phyloP scores from a whole-genome alignment of 495 filamentous ascomycete genomes.

The Opeltia flavorubescens region DNA sequence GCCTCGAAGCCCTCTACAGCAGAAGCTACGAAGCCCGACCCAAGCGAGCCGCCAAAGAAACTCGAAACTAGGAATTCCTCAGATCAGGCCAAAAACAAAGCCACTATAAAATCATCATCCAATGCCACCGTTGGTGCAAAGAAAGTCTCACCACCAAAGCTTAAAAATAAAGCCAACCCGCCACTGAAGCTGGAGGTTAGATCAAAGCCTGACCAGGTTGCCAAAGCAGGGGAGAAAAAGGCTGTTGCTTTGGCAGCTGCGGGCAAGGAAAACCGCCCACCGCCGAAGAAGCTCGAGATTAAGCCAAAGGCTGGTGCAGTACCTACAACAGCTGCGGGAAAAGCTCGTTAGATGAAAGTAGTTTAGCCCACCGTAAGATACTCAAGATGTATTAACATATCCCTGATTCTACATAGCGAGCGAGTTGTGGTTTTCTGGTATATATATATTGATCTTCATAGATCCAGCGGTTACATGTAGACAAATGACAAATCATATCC shows the following conservation, averaged over 20 bases:
- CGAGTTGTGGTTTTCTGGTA: no score
- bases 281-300: slow-evolving; percentile 4
- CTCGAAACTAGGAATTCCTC: background rate
- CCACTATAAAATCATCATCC: background rate
- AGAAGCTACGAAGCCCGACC: background rate
- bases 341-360: background rate
- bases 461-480: no score
- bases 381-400: no score
- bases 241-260: background rate
- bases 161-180: background rate
- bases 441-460: no score
- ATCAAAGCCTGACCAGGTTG: background rate
- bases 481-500: background rate
- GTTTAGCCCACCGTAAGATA: no score
- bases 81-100: background rate
- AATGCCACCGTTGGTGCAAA: background rate
- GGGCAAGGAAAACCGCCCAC: background rate
- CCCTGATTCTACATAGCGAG: no score
- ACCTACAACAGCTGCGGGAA: background rate
- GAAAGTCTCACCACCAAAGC: background rate
- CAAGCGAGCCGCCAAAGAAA: background rate
- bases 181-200: background rate
- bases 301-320: background rate
- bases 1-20: background rate
- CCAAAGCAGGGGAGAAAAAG: background rate